phyloP scores from a whole-genome alignment of 192 early-diverging fungal species.

The Coemansia javaensis region DNA sequence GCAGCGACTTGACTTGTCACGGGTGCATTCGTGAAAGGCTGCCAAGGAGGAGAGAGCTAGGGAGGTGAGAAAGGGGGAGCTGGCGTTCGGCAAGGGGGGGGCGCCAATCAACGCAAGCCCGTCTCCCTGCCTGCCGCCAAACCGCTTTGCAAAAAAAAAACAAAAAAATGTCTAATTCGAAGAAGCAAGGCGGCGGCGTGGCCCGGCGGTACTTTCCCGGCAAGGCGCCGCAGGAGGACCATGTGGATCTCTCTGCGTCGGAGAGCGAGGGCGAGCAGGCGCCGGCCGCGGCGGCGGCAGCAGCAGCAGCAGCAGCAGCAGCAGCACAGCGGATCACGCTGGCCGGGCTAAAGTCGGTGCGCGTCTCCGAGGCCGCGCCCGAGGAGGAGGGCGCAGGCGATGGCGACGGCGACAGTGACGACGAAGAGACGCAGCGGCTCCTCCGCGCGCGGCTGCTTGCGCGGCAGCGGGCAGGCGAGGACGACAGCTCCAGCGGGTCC shows the following conservation, averaged over 20 bases:
- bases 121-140: no score
- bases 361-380: neutral
- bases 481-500: slow-evolving; percentile 1
- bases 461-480: slow-evolving; percentile 11
- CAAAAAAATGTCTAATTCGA: no score
- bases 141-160: no score
- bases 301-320: neutral
- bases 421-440: slow-evolving; percentile 14
- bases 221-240: slow-evolving; percentile 24
- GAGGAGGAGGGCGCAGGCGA: slow-evolving; percentile 1
- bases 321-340: slow-evolving; percentile 6
- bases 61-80: no score
- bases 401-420: slow-evolving; percentile 12
- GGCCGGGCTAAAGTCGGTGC: neutral
- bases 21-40: no score
- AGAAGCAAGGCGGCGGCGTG: slow-evolving; percentile 5
- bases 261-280: slow-evolving; percentile 21
- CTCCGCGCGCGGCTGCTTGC: slow-evolving; percentile 21
- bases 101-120: no score
- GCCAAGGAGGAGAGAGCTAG: no score
- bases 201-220: slow-evolving; percentile 47
- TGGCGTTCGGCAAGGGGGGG: no score
- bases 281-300: neutral
- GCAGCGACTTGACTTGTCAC: no score
- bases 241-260: slow-evolving; percentile 22